A percentile compares a stretch with the other conserved stretches of the same genome.
These are phyloP conservation scores for Aureobasidium sp. DNA, from an alignment of 2,329 filamentous ascomycete species.

Conservation along the genomic window DNA sequence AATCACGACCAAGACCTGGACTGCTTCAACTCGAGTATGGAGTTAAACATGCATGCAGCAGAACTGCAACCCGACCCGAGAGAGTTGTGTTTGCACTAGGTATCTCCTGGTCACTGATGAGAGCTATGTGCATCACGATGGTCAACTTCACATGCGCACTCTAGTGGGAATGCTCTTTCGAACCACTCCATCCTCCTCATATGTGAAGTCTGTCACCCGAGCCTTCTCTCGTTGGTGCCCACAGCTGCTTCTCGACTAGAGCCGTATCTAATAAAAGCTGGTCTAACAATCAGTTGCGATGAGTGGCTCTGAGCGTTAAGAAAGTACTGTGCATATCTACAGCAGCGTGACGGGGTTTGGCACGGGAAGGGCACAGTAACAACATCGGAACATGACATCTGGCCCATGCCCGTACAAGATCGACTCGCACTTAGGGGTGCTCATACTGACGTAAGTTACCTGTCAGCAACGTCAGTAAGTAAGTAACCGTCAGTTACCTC, in stretches of 20 bases:
- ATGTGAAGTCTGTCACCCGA: too few relatives aligned
- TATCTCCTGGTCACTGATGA: neutral
- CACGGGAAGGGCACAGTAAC: neutral
- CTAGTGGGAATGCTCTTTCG: too few relatives aligned
- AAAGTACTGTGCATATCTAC: neutral
- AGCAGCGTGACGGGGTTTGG: neutral
- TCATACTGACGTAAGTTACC: too few relatives aligned
- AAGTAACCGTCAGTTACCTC: too few relatives aligned
- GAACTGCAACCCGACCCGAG: neutral
- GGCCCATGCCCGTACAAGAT: constrained; percentile 6
- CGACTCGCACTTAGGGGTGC: neutral
- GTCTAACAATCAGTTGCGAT: too few relatives aligned
- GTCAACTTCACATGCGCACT: too few relatives aligned
- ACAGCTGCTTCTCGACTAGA: too few relatives aligned
- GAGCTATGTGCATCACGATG: too few relatives aligned
- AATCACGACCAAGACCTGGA: neutral
- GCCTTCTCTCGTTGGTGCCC: neutral
- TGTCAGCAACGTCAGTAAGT: too few relatives aligned
- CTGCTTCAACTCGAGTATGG: neutral
- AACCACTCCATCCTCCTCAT: too few relatives aligned
- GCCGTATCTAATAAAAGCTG: too few relatives aligned
- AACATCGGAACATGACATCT: neutral
- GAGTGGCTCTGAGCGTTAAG: neutral
- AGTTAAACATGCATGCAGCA: neutral
- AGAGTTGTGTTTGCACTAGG: neutral